Conservation (phyloP, 2,329 filamentous ascomycete species). For the Beauveria bassiana region DNA sequence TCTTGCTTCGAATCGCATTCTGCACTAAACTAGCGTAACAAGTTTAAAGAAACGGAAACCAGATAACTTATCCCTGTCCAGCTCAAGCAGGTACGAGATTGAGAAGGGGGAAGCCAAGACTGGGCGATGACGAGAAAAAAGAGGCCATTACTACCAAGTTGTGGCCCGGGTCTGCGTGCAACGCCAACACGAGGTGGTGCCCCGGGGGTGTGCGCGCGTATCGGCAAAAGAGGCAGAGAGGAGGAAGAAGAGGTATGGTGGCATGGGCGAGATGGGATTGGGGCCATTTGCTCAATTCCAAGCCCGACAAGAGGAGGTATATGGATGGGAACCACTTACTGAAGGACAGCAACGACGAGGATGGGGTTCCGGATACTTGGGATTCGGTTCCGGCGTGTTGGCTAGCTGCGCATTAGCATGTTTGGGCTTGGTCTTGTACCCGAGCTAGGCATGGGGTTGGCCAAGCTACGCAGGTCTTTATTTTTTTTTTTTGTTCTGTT, state of each 20-base stretch:
- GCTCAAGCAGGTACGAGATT: too few relatives aligned
- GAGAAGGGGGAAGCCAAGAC: not conserved
- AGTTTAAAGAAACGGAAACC: not conserved
- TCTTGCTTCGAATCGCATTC: too few relatives aligned
- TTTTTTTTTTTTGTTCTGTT: too few relatives aligned
- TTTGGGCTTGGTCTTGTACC: not conserved
- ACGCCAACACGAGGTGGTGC: not conserved
- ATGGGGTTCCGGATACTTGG: not conserved
- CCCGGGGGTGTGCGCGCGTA: not conserved
- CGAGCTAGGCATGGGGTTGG: conserved; percentile 1
- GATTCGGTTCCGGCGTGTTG: conserved; percentile 8
- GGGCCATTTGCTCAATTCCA: too few relatives aligned
- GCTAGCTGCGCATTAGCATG: conserved; percentile 2
- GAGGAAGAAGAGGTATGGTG: too few relatives aligned
- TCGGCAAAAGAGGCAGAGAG: not conserved
- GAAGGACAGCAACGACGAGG: not conserved
- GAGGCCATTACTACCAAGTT: too few relatives aligned
- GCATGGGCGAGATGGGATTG: too few relatives aligned
- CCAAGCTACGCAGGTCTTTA: not conserved
- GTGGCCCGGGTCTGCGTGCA: not conserved
- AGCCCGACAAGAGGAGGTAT: too few relatives aligned
- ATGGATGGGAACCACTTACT: not conserved
- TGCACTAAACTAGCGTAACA: not conserved
- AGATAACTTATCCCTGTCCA: not conserved
- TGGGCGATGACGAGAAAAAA: too few relatives aligned